Conservation (phyloP, 2,329 filamentous ascomycete genomes). For the Parastagonospora nodorum region DNA sequence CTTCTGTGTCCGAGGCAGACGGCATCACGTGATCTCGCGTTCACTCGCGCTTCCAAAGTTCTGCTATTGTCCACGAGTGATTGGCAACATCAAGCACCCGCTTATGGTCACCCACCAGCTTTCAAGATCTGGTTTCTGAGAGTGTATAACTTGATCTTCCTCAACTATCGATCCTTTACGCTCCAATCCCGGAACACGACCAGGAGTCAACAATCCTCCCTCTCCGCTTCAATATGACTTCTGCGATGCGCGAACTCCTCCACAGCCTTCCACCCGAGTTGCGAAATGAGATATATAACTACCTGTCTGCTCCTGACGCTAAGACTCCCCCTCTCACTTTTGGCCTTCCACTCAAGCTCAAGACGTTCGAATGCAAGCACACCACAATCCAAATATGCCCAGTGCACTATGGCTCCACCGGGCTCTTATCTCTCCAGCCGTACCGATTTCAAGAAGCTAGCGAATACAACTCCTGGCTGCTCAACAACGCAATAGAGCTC, state of each 20-base stretch:
- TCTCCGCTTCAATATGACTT: slow-evolving; percentile 3
- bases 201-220: not conserved
- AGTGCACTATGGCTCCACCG: slow-evolving; percentile 24
- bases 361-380: slow-evolving; percentile 31
- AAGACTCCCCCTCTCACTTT: slow-evolving; percentile 6
- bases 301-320: slow-evolving; percentile 14
- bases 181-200: not conserved
- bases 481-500: slow-evolving; percentile 24
- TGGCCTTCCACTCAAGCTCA: slow-evolving; percentile 26
- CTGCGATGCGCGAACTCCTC: slow-evolving; percentile 20
- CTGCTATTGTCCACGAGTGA: not conserved
- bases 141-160: not conserved
- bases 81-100: slow-evolving; percentile 2
- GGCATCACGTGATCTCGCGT: slow-evolving; percentile 15
- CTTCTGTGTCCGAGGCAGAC: slow-evolving; percentile 9
- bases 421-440: slow-evolving; percentile 25
- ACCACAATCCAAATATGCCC: slow-evolving; percentile 29
- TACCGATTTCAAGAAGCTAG: slow-evolving; percentile 26
- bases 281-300: slow-evolving; percentile 35
- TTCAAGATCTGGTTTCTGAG: not conserved
- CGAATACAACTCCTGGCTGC: slow-evolving; percentile 33
- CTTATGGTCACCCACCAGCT: slow-evolving; percentile 14
- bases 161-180: no score
- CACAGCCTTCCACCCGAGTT: slow-evolving; percentile 36
- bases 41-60: slow-evolving; percentile 14